These are phyloP conservation scores for Avena sativa DNA, from an alignment of 176 grass and related monocot genomes.

Conservation along the genomic window DNA sequence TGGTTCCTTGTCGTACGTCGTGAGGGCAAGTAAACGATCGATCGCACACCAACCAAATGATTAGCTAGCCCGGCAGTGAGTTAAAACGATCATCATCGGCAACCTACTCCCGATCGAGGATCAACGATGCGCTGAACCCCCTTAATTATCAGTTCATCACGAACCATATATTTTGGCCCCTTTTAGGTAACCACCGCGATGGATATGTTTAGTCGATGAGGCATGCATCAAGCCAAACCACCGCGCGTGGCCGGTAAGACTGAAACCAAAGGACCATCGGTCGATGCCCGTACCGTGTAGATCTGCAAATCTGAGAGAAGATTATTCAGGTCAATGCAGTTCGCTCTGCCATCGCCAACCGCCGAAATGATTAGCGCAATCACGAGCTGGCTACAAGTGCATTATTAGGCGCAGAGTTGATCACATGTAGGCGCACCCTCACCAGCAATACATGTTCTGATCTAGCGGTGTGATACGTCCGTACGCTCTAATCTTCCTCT, in stretches of 20 bases:
- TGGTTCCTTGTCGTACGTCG: slow-evolving; percentile 33
- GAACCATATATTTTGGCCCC: background rate
- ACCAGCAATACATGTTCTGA: slow-evolving; percentile 35
- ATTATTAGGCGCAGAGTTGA: slow-evolving; percentile 25
- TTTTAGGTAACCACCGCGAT: slow-evolving; percentile 46
- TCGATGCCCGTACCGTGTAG: slow-evolving; percentile 34
- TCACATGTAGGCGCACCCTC: slow-evolving; percentile 34
- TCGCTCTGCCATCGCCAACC: slow-evolving; percentile 44
- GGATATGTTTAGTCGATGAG: background rate
- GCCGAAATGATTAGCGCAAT: slow-evolving; percentile 57
- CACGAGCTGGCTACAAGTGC: background rate
- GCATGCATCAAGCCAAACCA: background rate
- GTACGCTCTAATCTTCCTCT: background rate
- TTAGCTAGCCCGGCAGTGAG: slow-evolving; percentile 5
- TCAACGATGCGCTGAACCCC: slow-evolving; percentile 14
- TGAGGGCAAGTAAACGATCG: slow-evolving; percentile 34
- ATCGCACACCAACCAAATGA: slow-evolving; percentile 55
- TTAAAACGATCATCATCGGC: slow-evolving; percentile 26
- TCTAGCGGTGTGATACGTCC: background rate
- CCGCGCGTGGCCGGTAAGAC: background rate
- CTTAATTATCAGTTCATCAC: background rate
- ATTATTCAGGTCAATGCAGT: slow-evolving; percentile 42
- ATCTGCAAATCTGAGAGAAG: slow-evolving; percentile 34
- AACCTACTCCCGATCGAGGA: slow-evolving; percentile 5
- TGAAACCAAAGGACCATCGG: background rate